Conservation (phyloP, 139 green algal genomes). For the Chlorella ohadii region DNA sequence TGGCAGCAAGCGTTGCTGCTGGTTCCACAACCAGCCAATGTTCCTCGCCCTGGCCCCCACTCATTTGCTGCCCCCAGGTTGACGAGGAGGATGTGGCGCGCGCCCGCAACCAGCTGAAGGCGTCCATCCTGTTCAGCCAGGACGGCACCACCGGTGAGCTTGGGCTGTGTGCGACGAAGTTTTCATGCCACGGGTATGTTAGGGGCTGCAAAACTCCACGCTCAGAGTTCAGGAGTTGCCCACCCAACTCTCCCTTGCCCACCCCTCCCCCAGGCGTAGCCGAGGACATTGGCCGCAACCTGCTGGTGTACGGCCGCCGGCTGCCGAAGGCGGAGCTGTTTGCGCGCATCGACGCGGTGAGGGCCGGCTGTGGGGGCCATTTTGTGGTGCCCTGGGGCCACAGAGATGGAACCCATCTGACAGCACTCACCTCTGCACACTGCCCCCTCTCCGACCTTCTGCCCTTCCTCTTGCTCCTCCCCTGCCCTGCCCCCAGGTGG, state of each 20-base stretch:
- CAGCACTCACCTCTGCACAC: no score
- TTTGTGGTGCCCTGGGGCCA: neutral
- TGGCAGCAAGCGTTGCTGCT: neutral
- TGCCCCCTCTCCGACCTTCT: no score
- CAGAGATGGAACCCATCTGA: no score
- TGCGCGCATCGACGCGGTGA: conserved; percentile 95
- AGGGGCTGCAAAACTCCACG: no score
- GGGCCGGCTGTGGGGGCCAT: neutral
- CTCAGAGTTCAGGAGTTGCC: no score
- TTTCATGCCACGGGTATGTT: no score
- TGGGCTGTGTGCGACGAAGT: no score
- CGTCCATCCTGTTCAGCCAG: conserved; percentile 67
- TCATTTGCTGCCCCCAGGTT: neutral
- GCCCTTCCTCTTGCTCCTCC: no score
- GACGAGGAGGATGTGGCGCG: conserved; percentile 86
- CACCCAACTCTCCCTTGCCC: no score
- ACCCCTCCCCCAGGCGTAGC: conserved; percentile 65
- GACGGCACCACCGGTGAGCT: conserved; percentile 66
- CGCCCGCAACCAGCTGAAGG: conserved; percentile 97
- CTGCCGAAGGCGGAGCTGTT: conserved; percentile 97
- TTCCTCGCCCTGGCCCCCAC: no score
- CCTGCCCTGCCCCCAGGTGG: conserved; percentile 11
- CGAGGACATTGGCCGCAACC: conserved; percentile 95
- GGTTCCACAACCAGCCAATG: no score
- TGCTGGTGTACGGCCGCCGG: conserved; percentile 95